These are phyloP conservation scores for Aspergillus bombycis DNA, from an alignment of 2,329 filamentous ascomycete genomes.

Conservation along the genomic window DNA sequence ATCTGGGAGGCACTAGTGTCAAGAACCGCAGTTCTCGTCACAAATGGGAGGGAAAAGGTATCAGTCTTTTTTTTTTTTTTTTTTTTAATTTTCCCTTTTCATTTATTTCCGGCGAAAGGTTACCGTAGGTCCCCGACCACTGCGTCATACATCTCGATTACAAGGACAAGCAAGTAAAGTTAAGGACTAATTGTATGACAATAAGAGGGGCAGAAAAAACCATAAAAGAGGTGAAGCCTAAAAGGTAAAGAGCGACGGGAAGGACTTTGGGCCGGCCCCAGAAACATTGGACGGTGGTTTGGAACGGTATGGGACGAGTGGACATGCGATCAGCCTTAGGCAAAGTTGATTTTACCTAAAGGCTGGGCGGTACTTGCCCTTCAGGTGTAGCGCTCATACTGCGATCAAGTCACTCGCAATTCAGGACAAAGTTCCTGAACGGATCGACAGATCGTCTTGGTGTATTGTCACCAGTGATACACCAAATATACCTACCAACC, in stretches of 20 bases:
- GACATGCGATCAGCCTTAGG: not conserved
- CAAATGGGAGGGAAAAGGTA: not conserved
- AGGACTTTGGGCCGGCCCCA: conserved; percentile 20
- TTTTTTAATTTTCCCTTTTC: not conserved
- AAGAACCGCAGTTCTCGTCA: not conserved
- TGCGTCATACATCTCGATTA: not conserved
- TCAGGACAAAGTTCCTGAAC: not conserved
- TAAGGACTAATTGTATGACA: conserved; percentile 1
- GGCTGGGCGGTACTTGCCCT: conserved; percentile 17
- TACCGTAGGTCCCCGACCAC: not conserved
- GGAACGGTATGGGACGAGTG: not conserved
- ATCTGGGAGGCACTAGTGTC: not conserved
- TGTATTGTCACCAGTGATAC: conserved; percentile 20
- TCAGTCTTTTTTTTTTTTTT: not conserved
- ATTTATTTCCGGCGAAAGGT: not conserved
- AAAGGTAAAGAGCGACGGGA: conserved; percentile 28
- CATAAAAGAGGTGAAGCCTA: conserved; percentile 23
- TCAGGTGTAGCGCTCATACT: conserved; percentile 14
- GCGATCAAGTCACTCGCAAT: conserved; percentile 13
- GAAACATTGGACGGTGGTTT: conserved; percentile 3
- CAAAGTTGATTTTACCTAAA: not conserved
- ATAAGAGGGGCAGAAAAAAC: not conserved
- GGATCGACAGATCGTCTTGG: conserved; percentile 24
- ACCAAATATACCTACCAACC: conserved; percentile 5
- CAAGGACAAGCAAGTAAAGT: not conserved